Conservation (phyloP, 768 basidiomycete genomes). For the Boletus coccyginus region DNA sequence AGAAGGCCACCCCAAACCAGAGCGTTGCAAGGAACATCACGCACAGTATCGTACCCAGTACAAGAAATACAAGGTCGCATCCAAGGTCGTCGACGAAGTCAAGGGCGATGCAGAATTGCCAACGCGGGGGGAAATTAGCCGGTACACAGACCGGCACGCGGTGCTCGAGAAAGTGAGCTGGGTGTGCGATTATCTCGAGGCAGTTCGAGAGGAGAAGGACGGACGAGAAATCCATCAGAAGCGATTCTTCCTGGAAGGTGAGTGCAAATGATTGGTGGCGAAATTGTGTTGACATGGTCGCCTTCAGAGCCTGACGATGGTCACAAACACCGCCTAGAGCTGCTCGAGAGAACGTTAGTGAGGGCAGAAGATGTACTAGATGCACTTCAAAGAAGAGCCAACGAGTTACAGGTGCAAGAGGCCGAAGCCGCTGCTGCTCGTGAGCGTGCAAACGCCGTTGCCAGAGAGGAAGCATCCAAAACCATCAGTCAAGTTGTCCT, state of each 20-base stretch:
- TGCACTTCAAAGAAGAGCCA: too few species aligned
- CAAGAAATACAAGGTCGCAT: constrained; percentile 29
- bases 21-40: constrained; percentile 27
- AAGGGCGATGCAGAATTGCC: constrained; percentile 16
- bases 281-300: too few species aligned
- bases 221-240: constrained; percentile 31
- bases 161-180: constrained; percentile 20
- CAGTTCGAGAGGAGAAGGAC: constrained; percentile 29
- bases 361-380: too few species aligned
- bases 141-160: constrained; percentile 9
- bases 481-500: constrained; percentile 43
- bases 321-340: too few species aligned
- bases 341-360: too few species aligned
- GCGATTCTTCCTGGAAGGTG: constrained; percentile 34
- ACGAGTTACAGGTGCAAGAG: constrained; percentile 6
- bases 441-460: constrained; percentile 8
- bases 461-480: constrained; percentile 40
- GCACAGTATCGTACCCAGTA: constrained; percentile 24
- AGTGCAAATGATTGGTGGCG: too few species aligned
- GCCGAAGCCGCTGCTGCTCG: constrained; percentile 17
- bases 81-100: constrained; percentile 23
- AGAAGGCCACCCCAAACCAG: constrained; percentile 13
- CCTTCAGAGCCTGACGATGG: too few species aligned
- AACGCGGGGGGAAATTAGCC: constrained; percentile 11
- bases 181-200: constrained; percentile 30